Evolutionary conservation across 2,329 filamentous ascomycete species (phyloP).

Genomic region (Chaetoscypha palmicola): DNA sequence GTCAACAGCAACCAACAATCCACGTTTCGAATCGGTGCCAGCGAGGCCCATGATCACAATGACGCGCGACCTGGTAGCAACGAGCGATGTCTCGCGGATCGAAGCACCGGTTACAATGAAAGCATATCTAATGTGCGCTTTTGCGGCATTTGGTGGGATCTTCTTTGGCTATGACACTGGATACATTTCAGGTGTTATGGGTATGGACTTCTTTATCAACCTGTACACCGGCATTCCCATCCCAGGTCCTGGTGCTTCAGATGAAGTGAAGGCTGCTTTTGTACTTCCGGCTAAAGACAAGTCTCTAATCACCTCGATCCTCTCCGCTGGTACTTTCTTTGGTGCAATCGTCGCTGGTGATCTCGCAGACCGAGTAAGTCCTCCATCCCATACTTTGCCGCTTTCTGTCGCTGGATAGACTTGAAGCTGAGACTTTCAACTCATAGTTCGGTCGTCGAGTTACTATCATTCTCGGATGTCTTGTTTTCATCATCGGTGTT

Average conservation of each 20-base stretch:
- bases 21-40: no score
- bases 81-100: constrained; percentile 57
- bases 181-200: constrained; percentile 45
- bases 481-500: constrained; percentile 63
- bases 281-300: constrained; percentile 60
- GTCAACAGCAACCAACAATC: no score
- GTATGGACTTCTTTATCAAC: constrained; percentile 19
- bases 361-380: constrained; percentile 18
- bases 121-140: constrained; percentile 62
- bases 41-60: no score
- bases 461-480: constrained; percentile 64
- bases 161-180: constrained; percentile 63
- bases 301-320: constrained; percentile 47
- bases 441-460: constrained; percentile 56
- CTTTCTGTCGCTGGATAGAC: no score
- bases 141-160: constrained; percentile 58
- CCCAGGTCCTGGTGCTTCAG: constrained; percentile 33
- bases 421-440: no score
- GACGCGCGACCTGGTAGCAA: constrained; percentile 15
- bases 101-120: constrained; percentile 63
- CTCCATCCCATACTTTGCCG: neutral
- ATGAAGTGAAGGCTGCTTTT: constrained; percentile 53
- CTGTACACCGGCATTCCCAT: constrained; percentile 19
- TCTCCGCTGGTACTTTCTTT: constrained; percentile 53
- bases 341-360: constrained; percentile 39